Evolutionary conservation across 768 basidiomycete genomes (phyloP), one percentile per base, ranked within the genome.

Genomic region (Neoboletus subvelutipes): DNA sequence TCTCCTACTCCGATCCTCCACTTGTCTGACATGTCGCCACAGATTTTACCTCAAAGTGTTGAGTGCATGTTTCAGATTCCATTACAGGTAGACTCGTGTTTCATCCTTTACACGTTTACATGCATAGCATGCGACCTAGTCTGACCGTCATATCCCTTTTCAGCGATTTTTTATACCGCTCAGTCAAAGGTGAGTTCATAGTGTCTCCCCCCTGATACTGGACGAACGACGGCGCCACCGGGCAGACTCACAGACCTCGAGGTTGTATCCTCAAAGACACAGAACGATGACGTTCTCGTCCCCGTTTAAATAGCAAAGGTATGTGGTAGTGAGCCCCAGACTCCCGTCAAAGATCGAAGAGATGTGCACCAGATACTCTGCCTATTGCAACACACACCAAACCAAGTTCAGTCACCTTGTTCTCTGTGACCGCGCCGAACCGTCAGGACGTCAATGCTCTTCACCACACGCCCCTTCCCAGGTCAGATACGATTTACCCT

Each of bases 11-110:
- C 28, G 28, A 9, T 33, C 34, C 18, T 10, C 4, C 31, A 20
- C 34, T 13, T 22, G 7, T 39, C 34, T 42, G 56, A 54, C 53
- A n/a, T 51, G 39, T 13, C 68, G 60, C 68, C 68, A 69, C 68
- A 66, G 15, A 40, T 58, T 22, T 66, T 65, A 6, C 43, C 63
- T 52, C 7, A 13, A 59, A 56, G 22, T 11, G 43, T 64, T 51
- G 15, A 34, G 43, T 40, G 1, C 46, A 47, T 22, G 42, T 37
- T 51, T 37, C 42, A 40, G 48, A 45, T 45, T 3, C 18, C 45
- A 53, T 31, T 54, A 46, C 56, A 53, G 49, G 57, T 63, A 4
- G 42, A 52, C 24, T 50, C 22, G 26, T 41, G 57, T 57, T 54
- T 54, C 56, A 55, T 52, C 5, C 29, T 31, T 46, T 49, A 49